Conservation (phyloP, 2,329 filamentous ascomycete genomes). For the Curvularia eragrostidis region DNA sequence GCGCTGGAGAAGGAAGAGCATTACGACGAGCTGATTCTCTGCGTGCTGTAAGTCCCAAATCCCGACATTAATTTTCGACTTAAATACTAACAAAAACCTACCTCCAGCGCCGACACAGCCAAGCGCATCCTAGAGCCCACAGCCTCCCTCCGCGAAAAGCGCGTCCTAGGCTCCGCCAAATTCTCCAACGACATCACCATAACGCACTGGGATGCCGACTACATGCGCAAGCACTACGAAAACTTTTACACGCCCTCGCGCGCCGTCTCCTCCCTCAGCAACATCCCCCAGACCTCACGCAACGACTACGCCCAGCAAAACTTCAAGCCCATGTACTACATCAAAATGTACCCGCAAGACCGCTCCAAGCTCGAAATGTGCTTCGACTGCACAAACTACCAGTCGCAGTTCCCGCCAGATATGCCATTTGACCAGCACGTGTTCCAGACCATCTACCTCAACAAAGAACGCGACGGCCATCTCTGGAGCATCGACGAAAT, state of each 20-base stretch:
- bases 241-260: slow-evolving; percentile 62
- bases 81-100: background rate
- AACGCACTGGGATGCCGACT: slow-evolving; percentile 69
- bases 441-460: slow-evolving; percentile 73
- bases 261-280: slow-evolving; percentile 52
- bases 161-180: slow-evolving; percentile 73
- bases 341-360: slow-evolving; percentile 64
- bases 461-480: slow-evolving; percentile 61
- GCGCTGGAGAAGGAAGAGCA: slow-evolving; percentile 55
- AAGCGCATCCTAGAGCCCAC: slow-evolving; percentile 65
- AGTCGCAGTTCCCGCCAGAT: slow-evolving; percentile 69
- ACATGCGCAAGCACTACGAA: slow-evolving; percentile 73
- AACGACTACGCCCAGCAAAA: slow-evolving; percentile 56
- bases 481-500: slow-evolving; percentile 68
- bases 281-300: slow-evolving; percentile 51
- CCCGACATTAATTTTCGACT: background rate
- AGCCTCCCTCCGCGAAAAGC: slow-evolving; percentile 67
- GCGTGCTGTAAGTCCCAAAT: slow-evolving; percentile 55
- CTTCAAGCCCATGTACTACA: slow-evolving; percentile 71
- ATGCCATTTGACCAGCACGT: slow-evolving; percentile 66
- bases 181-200: slow-evolving; percentile 75
- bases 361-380: slow-evolving; percentile 66
- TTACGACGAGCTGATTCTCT: slow-evolving; percentile 72
- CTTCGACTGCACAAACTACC: slow-evolving; percentile 79
- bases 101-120: slow-evolving; percentile 58